Evolutionary conservation across 371 early-diverging fungal genomes (phyloP).

Genomic region (Mycotypha africana): DNA sequence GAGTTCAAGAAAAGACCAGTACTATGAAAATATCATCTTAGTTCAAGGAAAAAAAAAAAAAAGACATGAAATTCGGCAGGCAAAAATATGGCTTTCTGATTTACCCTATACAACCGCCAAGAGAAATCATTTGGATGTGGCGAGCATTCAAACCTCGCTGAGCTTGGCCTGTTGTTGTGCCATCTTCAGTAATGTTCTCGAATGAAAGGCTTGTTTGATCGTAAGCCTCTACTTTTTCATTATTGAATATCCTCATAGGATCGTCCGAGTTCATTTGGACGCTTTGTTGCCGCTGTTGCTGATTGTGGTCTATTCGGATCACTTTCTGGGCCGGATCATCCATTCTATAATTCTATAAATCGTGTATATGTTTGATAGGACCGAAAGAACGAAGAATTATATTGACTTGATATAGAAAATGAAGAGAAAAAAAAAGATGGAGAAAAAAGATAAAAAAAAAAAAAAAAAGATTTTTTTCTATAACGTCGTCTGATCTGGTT

Average conservation of each 20-base stretch:
- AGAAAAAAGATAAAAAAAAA: too few relatives aligned
- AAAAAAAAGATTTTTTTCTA: too few relatives aligned
- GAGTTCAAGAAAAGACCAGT: slow-evolving; percentile 87
- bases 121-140: slow-evolving; percentile 79
- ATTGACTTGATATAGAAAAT: too few relatives aligned
- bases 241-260: slow-evolving; percentile 15
- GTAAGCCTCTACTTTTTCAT: slow-evolving; percentile 17
- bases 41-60: slow-evolving; percentile 1
- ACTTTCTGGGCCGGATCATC: too few relatives aligned
- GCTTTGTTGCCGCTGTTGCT: too few relatives aligned
- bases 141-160: slow-evolving; percentile 65
- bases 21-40: too few relatives aligned
- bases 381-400: too few relatives aligned
- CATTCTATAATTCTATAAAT: too few relatives aligned
- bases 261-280: slow-evolving; percentile 3
- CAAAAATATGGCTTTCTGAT: not conserved
- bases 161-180: not conserved
- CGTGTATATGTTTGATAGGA: too few relatives aligned
- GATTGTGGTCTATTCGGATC: too few relatives aligned
- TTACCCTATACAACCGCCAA: slow-evolving; percentile 58
- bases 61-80: not conserved
- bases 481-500: too few relatives aligned
- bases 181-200: slow-evolving; percentile 5
- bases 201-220: slow-evolving; percentile 14
- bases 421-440: too few relatives aligned